Evolutionary conservation across 352 stramenopile species (phyloP).

Genomic region (Thalassiosira pacifica): DNA sequence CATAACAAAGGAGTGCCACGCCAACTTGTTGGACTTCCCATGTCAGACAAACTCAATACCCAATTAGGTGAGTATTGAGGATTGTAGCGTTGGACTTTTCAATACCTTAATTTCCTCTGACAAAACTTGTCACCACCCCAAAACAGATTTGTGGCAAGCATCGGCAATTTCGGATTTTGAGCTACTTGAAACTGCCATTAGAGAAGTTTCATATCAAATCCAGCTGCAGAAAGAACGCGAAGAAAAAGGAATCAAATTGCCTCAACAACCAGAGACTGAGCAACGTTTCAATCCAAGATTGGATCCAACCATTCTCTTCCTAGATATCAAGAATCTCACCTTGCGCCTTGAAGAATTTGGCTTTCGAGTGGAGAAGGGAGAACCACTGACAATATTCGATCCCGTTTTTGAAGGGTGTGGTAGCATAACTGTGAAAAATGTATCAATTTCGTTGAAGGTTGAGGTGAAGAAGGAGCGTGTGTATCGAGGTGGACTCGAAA

Average conservation of each 20-base stretch:
- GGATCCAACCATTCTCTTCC: conserved; percentile 80
- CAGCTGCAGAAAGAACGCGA: conserved; percentile 68
- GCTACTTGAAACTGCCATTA: conserved; percentile 81
- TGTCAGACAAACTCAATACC: conserved; percentile 79
- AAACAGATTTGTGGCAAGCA: conserved; percentile 78
- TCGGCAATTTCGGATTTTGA: conserved; percentile 85
- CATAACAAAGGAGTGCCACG: conserved; percentile 50
- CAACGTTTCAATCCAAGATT: conserved; percentile 76
- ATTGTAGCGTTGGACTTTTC: neutral
- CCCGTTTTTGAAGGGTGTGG: conserved; percentile 82
- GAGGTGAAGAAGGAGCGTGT: conserved; percentile 76
- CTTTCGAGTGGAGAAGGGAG: conserved; percentile 82
- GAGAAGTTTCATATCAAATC: conserved; percentile 84
- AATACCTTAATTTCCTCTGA: conserved; percentile 4
- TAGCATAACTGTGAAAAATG: conserved; percentile 76
- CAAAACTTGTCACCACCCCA: neutral
- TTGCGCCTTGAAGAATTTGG: conserved; percentile 81
- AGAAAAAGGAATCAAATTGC: conserved; percentile 38
- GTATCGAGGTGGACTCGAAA: conserved; percentile 42
- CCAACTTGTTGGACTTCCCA: conserved; percentile 73
- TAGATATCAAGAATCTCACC: conserved; percentile 84
- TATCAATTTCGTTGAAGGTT: conserved; percentile 79
- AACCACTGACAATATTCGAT: conserved; percentile 80
- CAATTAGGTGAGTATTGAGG: conserved; percentile 58
- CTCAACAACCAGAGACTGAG: neutral